Evolutionary conservation across 139 green algal genomes (phyloP), one percentile per base, ranked within the genome.

Genomic region (Chlamydomonas asymmetrica): DNA sequence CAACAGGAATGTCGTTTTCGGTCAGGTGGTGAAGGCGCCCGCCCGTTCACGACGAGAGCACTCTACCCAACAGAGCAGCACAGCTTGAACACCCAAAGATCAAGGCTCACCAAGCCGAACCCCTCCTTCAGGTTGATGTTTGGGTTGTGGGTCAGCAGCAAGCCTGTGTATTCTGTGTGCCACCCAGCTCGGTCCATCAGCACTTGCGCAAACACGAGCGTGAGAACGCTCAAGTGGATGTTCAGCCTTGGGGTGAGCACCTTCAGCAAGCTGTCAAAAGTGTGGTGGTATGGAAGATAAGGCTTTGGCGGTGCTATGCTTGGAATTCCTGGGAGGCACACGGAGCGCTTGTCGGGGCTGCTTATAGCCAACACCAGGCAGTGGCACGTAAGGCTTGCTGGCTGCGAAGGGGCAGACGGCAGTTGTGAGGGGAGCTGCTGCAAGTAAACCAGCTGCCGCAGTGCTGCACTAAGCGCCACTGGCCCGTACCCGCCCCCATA

Each of bases 361-460:
- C 41, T 63, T 23, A 16, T 27, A 7, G 69, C 41, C 20, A 77
- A 59, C 71, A 77, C 5, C 41, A 77, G 5, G 34, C n/a, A 59
- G 45, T 77, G 54, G 59, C 71, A 77, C 22, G 60, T 43, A 0
- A 77, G n/a, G n/a, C n/a, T n/a, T n/a, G 50, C 41, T 0, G 71
- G 71, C 59, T 70, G 59, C 41, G 71, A 59, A 29, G 71, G 23
- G 10, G 71, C 68, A 7, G 69, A 57, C n/a, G 71, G 71, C 59
- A 77, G 62, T 32, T 31, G 29, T 20, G 71, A 77, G 23, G 71
- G 71, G 41, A 77, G 59, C 23, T 57, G 68, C 71, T 77, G 71
- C 59, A 80, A 52, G 52, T 71, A 66, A 39, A 80, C 67, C 3
- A 74, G 43, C 13, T 80, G 62, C 52, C 54, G 63, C 6, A 80